A percentile compares a stretch with the other conserved stretches of the same genome.
phyloP scores from a whole-genome alignment of 441 rosid species.

The Pelargonium fulgidum region DNA sequence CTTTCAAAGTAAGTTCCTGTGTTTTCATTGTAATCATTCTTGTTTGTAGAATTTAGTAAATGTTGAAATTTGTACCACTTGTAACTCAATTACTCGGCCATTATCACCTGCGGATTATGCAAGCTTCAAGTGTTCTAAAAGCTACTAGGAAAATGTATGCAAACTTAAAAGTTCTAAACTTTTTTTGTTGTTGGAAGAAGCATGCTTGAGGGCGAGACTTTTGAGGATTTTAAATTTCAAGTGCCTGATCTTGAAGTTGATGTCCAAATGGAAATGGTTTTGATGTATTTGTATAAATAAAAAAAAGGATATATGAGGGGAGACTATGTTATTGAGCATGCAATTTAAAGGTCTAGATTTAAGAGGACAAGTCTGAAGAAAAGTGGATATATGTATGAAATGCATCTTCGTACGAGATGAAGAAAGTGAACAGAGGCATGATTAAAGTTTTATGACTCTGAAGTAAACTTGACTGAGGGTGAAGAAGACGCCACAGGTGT shows the following conservation, averaged over 20 bases:
- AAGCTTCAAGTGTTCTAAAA: background rate
- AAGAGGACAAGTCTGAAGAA: background rate
- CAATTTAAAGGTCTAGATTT: background rate
- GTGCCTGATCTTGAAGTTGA: background rate
- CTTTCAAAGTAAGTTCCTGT: slow-evolving; percentile 59
- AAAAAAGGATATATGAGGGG: background rate
- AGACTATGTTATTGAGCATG: background rate
- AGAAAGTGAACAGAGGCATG: background rate
- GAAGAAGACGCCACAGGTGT: background rate
- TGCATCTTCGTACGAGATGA: background rate
- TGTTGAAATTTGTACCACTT: background rate
- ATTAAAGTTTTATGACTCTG: background rate
- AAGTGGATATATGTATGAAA: background rate
- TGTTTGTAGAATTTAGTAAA: background rate
- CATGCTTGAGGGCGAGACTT: background rate
- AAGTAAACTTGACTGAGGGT: background rate
- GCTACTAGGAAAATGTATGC: background rate
- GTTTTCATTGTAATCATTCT: background rate
- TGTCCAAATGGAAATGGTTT: background rate
- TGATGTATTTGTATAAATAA: background rate
- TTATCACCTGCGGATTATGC: too few species aligned
- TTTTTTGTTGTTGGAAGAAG: background rate
- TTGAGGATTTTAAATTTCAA: background rate
- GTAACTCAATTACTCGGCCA: background rate
- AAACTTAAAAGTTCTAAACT: background rate